These are phyloP conservation scores for Viridothelium virens DNA, from an alignment of 495 filamentous ascomycete species.

Conservation along the genomic window DNA sequence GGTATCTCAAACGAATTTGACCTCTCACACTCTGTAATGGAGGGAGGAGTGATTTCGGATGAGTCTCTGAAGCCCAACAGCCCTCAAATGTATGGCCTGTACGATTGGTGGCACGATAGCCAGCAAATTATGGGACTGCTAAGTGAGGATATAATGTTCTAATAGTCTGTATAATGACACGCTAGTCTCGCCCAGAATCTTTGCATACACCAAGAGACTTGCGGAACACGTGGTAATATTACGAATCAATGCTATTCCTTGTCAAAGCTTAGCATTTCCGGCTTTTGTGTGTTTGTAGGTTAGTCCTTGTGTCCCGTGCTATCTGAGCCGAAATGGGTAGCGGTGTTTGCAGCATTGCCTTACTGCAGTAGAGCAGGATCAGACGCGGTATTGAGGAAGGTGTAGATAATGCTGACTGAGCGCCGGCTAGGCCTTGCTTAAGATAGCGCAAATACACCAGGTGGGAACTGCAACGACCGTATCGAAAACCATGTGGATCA, in stretches of 20 bases:
- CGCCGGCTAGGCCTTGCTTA: background rate
- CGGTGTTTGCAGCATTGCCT: too few relatives aligned
- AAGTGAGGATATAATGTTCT: constrained; percentile 22
- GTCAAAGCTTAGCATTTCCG: too few relatives aligned
- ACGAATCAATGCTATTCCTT: too few relatives aligned
- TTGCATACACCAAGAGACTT: background rate
- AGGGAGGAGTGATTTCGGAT: background rate
- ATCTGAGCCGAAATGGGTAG: too few relatives aligned
- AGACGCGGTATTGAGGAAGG: background rate
- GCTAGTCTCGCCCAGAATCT: background rate
- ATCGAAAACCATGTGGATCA: background rate
- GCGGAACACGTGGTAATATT: background rate
- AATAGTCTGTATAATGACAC: background rate
- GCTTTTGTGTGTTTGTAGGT: too few relatives aligned
- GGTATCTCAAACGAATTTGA: background rate
- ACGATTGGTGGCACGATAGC: constrained; percentile 28
- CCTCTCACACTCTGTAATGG: background rate
- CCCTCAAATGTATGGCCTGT: constrained; percentile 16
- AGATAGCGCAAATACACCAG: background rate
- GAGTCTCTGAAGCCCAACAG: constrained; percentile 3
- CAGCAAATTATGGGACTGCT: constrained; percentile 30
- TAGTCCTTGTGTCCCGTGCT: too few relatives aligned
- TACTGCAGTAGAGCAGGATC: too few relatives aligned
- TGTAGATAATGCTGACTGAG: background rate
- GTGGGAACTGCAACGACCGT: background rate